Percentiles rank a stretch among this genome's conserved stretches.
Evolutionary conservation across 345 rosid species (phyloP).

Genomic region (Lepidium sativum): DNA sequence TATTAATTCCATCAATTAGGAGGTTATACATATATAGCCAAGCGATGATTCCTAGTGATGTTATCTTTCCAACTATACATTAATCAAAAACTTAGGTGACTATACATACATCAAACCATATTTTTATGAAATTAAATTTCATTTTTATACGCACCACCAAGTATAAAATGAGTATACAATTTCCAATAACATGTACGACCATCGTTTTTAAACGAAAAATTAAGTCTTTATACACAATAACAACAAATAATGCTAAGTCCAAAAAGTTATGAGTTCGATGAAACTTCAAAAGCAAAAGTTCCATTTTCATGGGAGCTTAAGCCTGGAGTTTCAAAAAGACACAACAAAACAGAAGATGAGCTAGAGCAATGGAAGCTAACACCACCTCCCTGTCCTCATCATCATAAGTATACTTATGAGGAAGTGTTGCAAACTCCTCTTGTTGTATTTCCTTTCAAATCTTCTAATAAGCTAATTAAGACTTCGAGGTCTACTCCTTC

Average conservation of each 20-base stretch:
- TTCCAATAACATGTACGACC: not conserved
- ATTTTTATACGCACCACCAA: not conserved
- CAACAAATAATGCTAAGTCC: slow-evolving; percentile 15
- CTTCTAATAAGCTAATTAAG: not conserved
- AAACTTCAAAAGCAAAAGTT: slow-evolving; percentile 19
- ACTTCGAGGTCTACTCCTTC: not conserved
- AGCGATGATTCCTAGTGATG: slow-evolving; percentile 17
- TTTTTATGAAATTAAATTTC: not conserved
- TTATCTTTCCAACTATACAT: slow-evolving; percentile 7
- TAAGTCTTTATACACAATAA: not conserved
- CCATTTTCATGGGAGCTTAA: slow-evolving; percentile 26
- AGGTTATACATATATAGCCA: slow-evolving; percentile 17
- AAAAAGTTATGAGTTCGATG: slow-evolving; percentile 9
- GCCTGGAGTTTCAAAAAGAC: slow-evolving; percentile 25
- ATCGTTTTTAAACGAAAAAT: not conserved
- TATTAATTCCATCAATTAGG: not conserved
- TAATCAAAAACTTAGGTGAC: slow-evolving; percentile 22
- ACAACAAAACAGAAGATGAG: slow-evolving; percentile 9
- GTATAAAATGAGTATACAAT: not conserved
- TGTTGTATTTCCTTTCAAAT: slow-evolving; percentile 2
- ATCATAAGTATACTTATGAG: not conserved
- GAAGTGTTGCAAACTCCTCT: slow-evolving; percentile 8
- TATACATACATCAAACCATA: slow-evolving; percentile 17
- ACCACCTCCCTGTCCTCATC: slow-evolving; percentile 20
- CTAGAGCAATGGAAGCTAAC: slow-evolving; percentile 11